Conservation (phyloP, 2,329 filamentous ascomycete species). For the Fusarium succisae region DNA sequence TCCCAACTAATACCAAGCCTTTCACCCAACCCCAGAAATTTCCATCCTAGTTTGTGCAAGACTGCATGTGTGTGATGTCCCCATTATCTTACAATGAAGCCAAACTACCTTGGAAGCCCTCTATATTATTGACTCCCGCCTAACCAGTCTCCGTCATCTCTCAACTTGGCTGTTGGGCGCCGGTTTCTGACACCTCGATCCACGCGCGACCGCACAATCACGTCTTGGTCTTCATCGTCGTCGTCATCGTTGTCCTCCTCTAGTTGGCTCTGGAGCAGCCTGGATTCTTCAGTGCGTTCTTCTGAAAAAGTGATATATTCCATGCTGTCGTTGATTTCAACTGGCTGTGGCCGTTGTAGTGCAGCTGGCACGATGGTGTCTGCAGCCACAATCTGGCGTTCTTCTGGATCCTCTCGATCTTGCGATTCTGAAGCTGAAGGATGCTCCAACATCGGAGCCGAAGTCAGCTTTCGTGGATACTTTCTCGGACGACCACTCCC, state of each 20-base stretch:
- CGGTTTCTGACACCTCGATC: conserved; percentile 45
- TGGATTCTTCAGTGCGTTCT: conserved; percentile 33
- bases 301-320: conserved; percentile 47
- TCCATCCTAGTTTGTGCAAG: conserved; percentile 7
- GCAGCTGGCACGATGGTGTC: conserved; percentile 18
- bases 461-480: conserved; percentile 44
- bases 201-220: conserved; percentile 39
- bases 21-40: conserved; percentile 6
- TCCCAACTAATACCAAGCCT: neutral
- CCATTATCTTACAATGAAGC: conserved; percentile 15
- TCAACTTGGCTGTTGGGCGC: conserved; percentile 49
- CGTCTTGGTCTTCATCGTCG: conserved; percentile 46
- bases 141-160: conserved; percentile 44
- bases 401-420: conserved; percentile 8
- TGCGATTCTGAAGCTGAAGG: conserved; percentile 5
- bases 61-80: neutral
- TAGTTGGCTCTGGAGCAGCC: conserved; percentile 19
- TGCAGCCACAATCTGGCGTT: conserved; percentile 23
- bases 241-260: conserved; percentile 43
- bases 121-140: conserved; percentile 18
- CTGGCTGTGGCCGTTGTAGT: neutral
- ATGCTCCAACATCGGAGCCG: neutral
- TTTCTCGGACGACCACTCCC: conserved; percentile 53
- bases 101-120: neutral
- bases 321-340: conserved; percentile 20